Evolutionary conservation across 805 yeast genomes (phyloP), one percentile per base, ranked within the genome.

Genomic region (Saturnispora quitensis): DNA sequence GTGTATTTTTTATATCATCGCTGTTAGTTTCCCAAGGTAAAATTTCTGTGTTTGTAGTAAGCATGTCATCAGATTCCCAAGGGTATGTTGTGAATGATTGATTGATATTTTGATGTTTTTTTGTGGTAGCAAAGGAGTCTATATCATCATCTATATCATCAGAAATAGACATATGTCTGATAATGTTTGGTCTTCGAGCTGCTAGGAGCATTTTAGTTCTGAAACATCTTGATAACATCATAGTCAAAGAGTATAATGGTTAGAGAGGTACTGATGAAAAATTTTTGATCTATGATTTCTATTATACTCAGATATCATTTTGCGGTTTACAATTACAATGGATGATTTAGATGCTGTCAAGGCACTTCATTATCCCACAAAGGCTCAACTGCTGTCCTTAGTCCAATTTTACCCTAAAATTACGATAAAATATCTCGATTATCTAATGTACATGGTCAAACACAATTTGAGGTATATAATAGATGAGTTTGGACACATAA

Each of bases 21-120:
- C 15, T 17, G 35, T 35, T 43, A 9, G 34, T 45, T 28, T 53
- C 58, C 58, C 56, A 55, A 5, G 56, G 56, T 22, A 48, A 47
- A 10, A 17, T 18, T 2, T 28, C 40, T 8, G 22, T 27, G 7
- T 28, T 33, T 18, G 38, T 31, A 13, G 28, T 45, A 12, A 49
- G 17, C 28, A 40, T 31, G n/a, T 27, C 52, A 15, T 40, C 27
- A 2, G 40, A 42, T 9, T 36, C 47, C 17, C 27, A 47, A n/a
- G 22, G 43, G 25, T 49, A 40, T 43, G 24, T n/a, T 15, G 33
- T 28, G 18, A 18, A 44, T 12, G 34, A 12, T 34, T 38, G 56
- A 58, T 40, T 49, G 51, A 12, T 47, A 27, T 22, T 57, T 24
- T 34, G 58, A 12, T 48, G 52, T 8, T 38, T 44, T 34, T 50